Base-by-base conservation (phyloP, 441 rosid genomes). In the Sinapis alba region DNA sequence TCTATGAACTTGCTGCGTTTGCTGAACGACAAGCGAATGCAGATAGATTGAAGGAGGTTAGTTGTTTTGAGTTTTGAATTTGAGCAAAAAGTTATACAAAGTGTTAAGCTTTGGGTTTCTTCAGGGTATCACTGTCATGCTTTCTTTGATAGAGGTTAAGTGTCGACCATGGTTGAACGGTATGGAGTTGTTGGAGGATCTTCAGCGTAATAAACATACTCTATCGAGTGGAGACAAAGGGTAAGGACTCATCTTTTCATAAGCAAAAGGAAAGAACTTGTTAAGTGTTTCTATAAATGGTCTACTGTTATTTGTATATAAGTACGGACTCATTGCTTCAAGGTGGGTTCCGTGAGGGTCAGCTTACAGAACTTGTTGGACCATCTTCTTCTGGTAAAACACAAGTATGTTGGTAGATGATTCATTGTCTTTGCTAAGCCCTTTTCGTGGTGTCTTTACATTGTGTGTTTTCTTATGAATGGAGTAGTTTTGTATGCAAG, bases 311-410 rank as follows among this genome's bases (percentile, higher is more conserved):
- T 6, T 63, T 58, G n/a, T n/a, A n/a, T 62, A 58, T 64, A 81
- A 92, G 98, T 82, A 38, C 84, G 73, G 98, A 93, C 81, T 75
- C 78, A n/a, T 81, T 91, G 65, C 94, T 91, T 73, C 81, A 75
- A 60, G 97, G 94, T 65, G 98, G 97, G 60, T 50, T 93, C 36
- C 69, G 85, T 36, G 80, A 72, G 64, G 98, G 97, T 62, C 94
- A 85, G 65, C 71, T 91, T 51, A 91, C 91, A 15, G 97, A 93
- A 84, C 72, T 93, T 67, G 94, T 84, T 15, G 98, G 98, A 62
- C 91, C 88, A 30, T 93, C 98, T 0, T 82, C 97, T 54, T 91
- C 97, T 56, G 96, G 97, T 73, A 93, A 93, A 91, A 93, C 97
- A 62, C 96, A 91, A 70, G 97, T 91, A 81, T 64, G 24, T 70